phyloP scores from a whole-genome alignment of 163 green algal genomes.

The Volvox carteri region DNA sequence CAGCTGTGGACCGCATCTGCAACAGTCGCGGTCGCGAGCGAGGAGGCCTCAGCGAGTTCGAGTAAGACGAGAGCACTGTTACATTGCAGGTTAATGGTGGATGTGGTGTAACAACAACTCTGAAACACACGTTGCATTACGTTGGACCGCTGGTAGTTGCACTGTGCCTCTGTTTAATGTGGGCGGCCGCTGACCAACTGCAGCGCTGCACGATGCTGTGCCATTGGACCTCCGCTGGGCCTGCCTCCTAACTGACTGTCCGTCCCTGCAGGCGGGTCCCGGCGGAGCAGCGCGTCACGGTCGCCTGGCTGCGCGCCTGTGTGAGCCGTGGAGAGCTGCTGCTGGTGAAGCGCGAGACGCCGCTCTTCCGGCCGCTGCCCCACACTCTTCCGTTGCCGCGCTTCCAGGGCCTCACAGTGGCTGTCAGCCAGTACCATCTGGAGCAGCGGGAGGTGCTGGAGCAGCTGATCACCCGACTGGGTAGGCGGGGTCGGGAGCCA shows the following conservation, averaged over 20 bases:
- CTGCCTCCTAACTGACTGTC: too few species aligned
- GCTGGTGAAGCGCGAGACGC: conserved; percentile 30
- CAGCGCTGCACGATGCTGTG: too few species aligned
- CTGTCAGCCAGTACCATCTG: conserved; percentile 34
- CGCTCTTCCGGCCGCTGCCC: conserved; percentile 43
- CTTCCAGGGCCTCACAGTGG: conserved; percentile 12
- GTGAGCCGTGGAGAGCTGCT: neutral
- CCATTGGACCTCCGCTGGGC: too few species aligned
- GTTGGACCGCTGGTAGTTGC: too few species aligned
- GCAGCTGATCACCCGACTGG: conserved; percentile 33
- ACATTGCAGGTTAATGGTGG: too few species aligned
- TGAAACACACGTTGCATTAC: too few species aligned
- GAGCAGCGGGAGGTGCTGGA: conserved; percentile 41
- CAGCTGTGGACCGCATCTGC: conserved; percentile 5
- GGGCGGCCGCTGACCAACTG: too few species aligned
- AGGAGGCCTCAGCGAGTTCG: conserved; percentile 30
- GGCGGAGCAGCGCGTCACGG: conserved; percentile 32
- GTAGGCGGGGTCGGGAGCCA: neutral
- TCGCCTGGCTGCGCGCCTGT: conserved; percentile 45
- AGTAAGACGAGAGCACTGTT: too few species aligned
- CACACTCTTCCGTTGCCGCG: conserved; percentile 22
- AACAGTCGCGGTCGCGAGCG: neutral
- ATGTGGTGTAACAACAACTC: too few species aligned
- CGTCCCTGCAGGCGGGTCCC: neutral
- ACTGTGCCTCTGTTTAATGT: too few species aligned